Evolutionary conservation across 352 stramenopile genomes (phyloP), one percentile per base, ranked within the genome.

Genomic region (Phytophthora sp.): DNA sequence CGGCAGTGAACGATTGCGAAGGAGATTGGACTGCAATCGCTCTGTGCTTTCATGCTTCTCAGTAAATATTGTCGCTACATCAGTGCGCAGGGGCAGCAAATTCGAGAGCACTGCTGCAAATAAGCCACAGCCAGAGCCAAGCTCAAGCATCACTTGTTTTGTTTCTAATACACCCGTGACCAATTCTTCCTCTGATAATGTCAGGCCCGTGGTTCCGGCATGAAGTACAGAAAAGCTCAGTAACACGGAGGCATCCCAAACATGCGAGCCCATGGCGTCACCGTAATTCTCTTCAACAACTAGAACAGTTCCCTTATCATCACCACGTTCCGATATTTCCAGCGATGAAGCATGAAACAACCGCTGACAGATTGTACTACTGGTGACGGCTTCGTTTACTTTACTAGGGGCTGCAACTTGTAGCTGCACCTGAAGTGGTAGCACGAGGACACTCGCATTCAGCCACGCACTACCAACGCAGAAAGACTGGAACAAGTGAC

Each of bases 221-320:
- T 62, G 50, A 13, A 68, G 15, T n/a, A 87, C 44, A 5, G 69
- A 51, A 27, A 86, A 72, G 18, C 70, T 69, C 12, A 92, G 63
- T 35, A 81, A 63, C 26, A 92, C 77, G 5, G 74, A 85, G 1
- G 82, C 80, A 48, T 92, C 82, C 82, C 82, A 92, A 15, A 89
- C 54, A 43, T 90, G 78, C 1, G 82, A 71, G 1, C 77, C 82
- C 82, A 92, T 92, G 8, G 76, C 58, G 21, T 87, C 69, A 10
- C 82, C 82, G 31, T 92, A 89, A 54, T 87, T 62, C 46, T 92
- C 82, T 37, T 81, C 54, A 5, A 90, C 69, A n/a, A 54, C n/a
- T 4, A 79, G 11, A 8, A 71, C 1, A 1, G 12, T 27, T 15
- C 11, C 3, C 12, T 68, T 41, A 27, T 12, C 24, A n/a, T 32